Evolutionary conservation across 805 yeast species (phyloP).

Genomic region (Saturnispora gosingensis): DNA sequence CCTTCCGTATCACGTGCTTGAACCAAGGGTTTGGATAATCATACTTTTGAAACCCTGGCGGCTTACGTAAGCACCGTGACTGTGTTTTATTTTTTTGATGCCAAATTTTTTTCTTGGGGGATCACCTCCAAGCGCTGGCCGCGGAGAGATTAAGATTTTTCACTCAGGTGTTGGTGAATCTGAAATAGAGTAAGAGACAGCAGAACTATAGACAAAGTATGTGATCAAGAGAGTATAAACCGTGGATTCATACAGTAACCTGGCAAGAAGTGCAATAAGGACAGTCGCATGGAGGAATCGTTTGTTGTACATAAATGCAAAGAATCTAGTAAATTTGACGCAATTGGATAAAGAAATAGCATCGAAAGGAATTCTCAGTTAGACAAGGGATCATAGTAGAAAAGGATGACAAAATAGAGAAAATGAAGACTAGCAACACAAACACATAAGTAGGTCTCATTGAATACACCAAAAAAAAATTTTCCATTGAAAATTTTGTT

Average conservation of each 20-base stretch:
- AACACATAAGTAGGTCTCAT: too few species aligned
- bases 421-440: too few species aligned
- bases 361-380: too few species aligned
- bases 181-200: neutral
- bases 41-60: too few species aligned
- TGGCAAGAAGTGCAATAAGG: neutral
- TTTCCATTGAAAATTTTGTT: neutral
- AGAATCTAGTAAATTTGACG: too few species aligned
- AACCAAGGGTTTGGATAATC: neutral
- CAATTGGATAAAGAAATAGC: too few species aligned
- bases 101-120: neutral
- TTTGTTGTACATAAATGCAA: neutral
- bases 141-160: conserved; percentile 2
- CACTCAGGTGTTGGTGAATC: neutral
- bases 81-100: neutral
- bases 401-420: too few species aligned
- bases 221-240: neutral
- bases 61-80: neutral
- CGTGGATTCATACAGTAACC: neutral
- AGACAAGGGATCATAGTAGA: too few species aligned
- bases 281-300: neutral
- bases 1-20: neutral
- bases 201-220: conserved; percentile 2
- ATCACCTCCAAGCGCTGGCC: neutral
- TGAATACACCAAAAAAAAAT: too few species aligned